A percentile compares a stretch with the other conserved stretches of the same genome.
Conservation (phyloP, 2,329 filamentous ascomycete genomes). For the Monilinia vaccinii-corymbosi region DNA sequence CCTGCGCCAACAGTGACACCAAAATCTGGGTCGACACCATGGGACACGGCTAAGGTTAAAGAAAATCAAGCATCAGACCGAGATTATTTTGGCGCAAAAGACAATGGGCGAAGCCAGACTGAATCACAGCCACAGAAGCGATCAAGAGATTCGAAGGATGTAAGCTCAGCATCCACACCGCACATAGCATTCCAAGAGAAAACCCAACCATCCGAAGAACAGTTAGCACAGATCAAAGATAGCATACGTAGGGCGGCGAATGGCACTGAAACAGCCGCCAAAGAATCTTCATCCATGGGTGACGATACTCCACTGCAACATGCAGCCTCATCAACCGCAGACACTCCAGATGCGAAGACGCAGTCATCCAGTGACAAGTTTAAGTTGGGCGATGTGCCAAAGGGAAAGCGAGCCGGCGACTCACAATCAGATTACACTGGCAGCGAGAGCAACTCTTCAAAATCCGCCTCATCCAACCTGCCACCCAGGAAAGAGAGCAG, state of each 20-base stretch:
- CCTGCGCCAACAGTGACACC: slow-evolving; percentile 45
- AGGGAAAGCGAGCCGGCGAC: slow-evolving; percentile 42
- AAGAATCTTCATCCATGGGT: slow-evolving; percentile 16
- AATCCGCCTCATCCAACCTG: slow-evolving; percentile 18
- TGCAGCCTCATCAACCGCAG: slow-evolving; percentile 20
- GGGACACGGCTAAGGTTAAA: slow-evolving; percentile 32
- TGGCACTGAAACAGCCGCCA: slow-evolving; percentile 17
- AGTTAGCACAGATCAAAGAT: slow-evolving; percentile 39
- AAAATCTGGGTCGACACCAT: slow-evolving; percentile 41
- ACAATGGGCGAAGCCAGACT: slow-evolving; percentile 34
- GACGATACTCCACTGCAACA: slow-evolving; percentile 27
- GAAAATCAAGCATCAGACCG: slow-evolving; percentile 32
- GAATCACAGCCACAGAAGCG: slow-evolving; percentile 13
- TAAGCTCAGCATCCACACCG: slow-evolving; percentile 51
- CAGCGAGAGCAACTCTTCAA: slow-evolving; percentile 29
- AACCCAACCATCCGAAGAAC: slow-evolving; percentile 54
- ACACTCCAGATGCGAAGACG: slow-evolving; percentile 30
- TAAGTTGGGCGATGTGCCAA: slow-evolving; percentile 73
- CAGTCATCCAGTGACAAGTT: slow-evolving; percentile 48
- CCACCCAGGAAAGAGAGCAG: slow-evolving; percentile 15
- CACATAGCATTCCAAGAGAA: slow-evolving; percentile 91
- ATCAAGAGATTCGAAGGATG: slow-evolving; percentile 31
- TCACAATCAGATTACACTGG: slow-evolving; percentile 31
- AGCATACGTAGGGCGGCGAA: slow-evolving; percentile 35
- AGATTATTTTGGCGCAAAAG: slow-evolving; percentile 50